phyloP scores from a whole-genome alignment of 768 basidiomycete genomes.

The Mycena pura region DNA sequence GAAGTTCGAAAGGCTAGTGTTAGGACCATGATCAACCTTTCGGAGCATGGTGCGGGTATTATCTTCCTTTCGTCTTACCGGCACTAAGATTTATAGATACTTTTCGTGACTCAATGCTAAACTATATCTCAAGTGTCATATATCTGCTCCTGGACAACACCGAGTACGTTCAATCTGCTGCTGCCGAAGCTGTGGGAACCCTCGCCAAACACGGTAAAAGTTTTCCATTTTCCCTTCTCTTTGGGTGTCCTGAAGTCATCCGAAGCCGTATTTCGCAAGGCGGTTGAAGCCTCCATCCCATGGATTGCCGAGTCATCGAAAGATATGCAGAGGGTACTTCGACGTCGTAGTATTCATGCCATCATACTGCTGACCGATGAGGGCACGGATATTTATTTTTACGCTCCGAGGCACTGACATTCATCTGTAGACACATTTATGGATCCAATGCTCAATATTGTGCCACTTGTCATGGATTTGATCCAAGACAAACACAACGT shows the following conservation, averaged over 20 bases:
- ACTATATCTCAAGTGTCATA: background rate
- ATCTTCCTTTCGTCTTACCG: too few relatives aligned
- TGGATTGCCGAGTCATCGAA: background rate
- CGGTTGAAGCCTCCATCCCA: background rate
- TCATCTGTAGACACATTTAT: too few relatives aligned
- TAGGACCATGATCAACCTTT: background rate
- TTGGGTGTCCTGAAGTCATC: background rate
- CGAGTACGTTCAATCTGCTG: background rate
- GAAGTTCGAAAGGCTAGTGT: background rate
- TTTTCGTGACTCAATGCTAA: too few relatives aligned
- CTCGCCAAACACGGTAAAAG: background rate
- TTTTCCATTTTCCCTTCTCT: background rate
- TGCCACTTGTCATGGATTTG: background rate
- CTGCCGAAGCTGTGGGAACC: background rate
- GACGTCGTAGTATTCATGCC: background rate
- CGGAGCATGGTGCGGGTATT: too few relatives aligned
- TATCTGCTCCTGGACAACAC: background rate
- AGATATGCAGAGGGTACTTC: background rate
- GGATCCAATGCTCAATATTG: too few relatives aligned
- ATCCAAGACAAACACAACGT: background rate
- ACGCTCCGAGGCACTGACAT: too few relatives aligned
- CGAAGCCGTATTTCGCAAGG: background rate
- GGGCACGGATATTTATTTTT: too few relatives aligned
- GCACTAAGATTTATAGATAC: too few relatives aligned
- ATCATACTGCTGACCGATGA: background rate